A percentile compares a stretch with the other conserved stretches of the same genome.
phyloP scores from a whole-genome alignment of 768 basidiomycete species.

The Pholiota molesta region DNA sequence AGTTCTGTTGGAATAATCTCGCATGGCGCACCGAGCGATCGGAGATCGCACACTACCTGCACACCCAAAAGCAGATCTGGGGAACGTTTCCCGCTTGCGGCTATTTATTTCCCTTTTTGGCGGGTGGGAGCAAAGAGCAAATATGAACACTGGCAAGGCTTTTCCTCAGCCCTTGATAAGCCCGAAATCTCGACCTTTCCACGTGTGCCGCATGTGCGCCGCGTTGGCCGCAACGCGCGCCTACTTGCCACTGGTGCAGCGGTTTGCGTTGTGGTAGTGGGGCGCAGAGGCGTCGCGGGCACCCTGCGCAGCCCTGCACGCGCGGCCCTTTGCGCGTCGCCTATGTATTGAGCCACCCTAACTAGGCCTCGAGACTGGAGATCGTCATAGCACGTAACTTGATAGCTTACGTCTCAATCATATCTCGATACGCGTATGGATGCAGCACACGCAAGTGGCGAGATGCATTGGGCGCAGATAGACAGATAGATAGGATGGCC shows the following conservation, averaged over 20 bases:
- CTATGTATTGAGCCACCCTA: neutral
- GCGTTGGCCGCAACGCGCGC: neutral
- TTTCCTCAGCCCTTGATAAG: neutral
- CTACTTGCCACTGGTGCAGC: neutral
- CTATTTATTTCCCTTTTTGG: conserved; percentile 8
- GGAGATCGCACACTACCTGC: neutral
- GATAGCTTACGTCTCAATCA: neutral
- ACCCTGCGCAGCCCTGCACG: neutral
- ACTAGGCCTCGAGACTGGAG: neutral
- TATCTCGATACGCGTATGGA: too few relatives aligned
- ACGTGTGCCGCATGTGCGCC: neutral
- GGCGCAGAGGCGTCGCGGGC: neutral
- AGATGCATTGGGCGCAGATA: neutral
- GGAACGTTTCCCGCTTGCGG: conserved; percentile 23
- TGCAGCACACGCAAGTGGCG: too few relatives aligned
- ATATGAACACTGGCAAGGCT: too few relatives aligned
- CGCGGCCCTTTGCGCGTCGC: neutral
- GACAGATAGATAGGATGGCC: neutral
- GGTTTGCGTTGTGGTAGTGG: neutral
- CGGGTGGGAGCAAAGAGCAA: neutral
- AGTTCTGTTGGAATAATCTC: conserved; percentile 41
- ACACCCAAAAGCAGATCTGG: conserved; percentile 18
- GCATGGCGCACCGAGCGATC: conserved; percentile 15
- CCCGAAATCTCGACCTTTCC: neutral
- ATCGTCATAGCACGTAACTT: conserved; percentile 1